phyloP scores from a whole-genome alignment of 176 grass and related monocot genomes.

The Triticum monococcum region DNA sequence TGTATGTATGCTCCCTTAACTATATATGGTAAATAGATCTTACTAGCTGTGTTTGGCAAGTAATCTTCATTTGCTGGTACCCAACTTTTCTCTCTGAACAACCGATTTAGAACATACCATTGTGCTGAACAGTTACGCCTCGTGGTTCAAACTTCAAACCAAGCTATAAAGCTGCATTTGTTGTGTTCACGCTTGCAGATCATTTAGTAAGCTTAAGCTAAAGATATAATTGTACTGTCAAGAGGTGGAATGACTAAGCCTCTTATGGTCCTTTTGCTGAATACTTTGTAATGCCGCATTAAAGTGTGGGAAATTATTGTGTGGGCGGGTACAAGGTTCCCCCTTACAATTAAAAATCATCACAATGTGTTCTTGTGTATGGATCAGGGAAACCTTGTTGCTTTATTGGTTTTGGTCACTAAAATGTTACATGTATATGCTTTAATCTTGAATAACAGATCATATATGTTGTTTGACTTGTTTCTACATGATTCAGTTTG shows the following conservation, averaged over 20 bases:
- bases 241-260: not conserved
- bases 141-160: not conserved
- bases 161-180: constrained; percentile 4
- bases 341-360: not conserved
- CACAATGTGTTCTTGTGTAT: not conserved
- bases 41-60: not conserved
- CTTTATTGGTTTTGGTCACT: not conserved
- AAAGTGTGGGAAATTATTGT: not conserved
- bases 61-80: not conserved
- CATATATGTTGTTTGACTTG: not conserved
- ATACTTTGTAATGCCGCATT: not conserved
- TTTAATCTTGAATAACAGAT: constrained; percentile 8
- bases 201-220: not conserved
- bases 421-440: constrained; percentile 13
- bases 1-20: not conserved
- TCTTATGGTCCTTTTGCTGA: not conserved
- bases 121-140: not conserved
- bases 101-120: not conserved
- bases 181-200: not conserved
- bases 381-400: not conserved
- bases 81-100: not conserved
- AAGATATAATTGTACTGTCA: not conserved
- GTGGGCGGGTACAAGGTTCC: not conserved
- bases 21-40: not conserved
- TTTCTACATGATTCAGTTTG: not conserved